These are phyloP conservation scores for Globisporangium nunn DNA, from an alignment of 352 stramenopile genomes.

Conservation along the genomic window DNA sequence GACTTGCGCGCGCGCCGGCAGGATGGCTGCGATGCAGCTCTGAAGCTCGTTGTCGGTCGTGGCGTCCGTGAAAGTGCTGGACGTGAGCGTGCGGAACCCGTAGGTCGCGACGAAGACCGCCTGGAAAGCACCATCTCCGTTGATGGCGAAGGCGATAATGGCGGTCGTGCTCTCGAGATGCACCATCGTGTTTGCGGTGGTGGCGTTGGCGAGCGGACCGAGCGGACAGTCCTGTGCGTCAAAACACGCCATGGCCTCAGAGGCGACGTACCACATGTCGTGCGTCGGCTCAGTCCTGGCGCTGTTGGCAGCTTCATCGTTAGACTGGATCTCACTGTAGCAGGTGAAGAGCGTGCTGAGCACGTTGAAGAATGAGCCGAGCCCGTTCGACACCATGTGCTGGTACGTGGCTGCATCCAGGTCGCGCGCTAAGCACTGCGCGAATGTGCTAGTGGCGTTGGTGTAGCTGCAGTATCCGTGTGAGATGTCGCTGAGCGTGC, in stretches of 20 bases:
- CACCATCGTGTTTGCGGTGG: constrained; percentile 14
- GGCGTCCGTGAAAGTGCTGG: constrained; percentile 4
- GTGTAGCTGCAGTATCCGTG: constrained; percentile 11
- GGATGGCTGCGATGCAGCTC: constrained; percentile 4
- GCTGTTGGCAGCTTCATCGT: no score
- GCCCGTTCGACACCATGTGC: no score
- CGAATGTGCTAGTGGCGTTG: neutral
- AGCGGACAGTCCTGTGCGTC: no score
- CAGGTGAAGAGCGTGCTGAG: no score
- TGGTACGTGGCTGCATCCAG: neutral
- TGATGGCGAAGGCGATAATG: constrained; percentile 7
- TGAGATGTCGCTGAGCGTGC: neutral
- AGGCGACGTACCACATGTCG: no score
- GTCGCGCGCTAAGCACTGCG: neutral
- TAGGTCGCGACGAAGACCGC: constrained; percentile 14
- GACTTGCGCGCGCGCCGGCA: constrained; percentile 3
- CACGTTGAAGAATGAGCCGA: no score
- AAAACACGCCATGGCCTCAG: no score
- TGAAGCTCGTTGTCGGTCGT: constrained; percentile 8
- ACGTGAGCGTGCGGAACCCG: constrained; percentile 11
- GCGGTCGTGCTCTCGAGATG: constrained; percentile 2
- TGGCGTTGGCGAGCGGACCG: neutral
- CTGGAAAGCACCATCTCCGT: constrained; percentile 2
- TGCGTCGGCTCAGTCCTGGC: no score
- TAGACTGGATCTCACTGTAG: no score